phyloP scores from a whole-genome alignment of 1,284 basidiomycete genomes.

The Phellopilus nigrolimitatus region DNA sequence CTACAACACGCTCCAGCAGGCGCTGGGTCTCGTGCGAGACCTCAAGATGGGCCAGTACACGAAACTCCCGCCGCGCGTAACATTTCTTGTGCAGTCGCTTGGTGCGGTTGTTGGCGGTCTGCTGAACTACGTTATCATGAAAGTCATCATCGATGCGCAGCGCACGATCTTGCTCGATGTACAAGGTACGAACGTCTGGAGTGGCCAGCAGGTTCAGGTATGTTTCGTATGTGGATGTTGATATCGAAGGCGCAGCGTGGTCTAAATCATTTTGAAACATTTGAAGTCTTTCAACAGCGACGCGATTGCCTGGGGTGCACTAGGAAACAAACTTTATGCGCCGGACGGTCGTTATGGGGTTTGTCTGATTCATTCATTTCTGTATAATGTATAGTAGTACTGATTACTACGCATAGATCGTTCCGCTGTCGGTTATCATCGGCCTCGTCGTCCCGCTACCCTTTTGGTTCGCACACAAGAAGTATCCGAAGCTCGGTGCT shows the following conservation, averaged over 20 bases:
- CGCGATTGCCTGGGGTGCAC: slow-evolving; percentile 45
- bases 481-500: slow-evolving; percentile 34
- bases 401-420: slow-evolving; percentile 24
- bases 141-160: slow-evolving; percentile 28
- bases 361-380: slow-evolving; percentile 18
- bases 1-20: slow-evolving; percentile 24
- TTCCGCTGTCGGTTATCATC: slow-evolving; percentile 33
- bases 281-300: slow-evolving; percentile 35
- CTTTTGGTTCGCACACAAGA: slow-evolving; percentile 35
- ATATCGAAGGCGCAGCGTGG: neutral
- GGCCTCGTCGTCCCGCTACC: slow-evolving; percentile 38
- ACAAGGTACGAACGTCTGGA: slow-evolving; percentile 41
- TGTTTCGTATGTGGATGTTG: neutral
- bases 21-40: slow-evolving; percentile 32
- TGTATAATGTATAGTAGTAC: neutral
- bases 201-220: slow-evolving; percentile 28
- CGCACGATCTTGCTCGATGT: slow-evolving; percentile 34
- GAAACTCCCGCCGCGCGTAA: slow-evolving; percentile 45
- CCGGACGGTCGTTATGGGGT: slow-evolving; percentile 33
- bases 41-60: slow-evolving; percentile 49
- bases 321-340: slow-evolving; percentile 39
- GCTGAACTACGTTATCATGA: slow-evolving; percentile 27
- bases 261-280: slow-evolving; percentile 13
- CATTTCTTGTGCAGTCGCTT: slow-evolving; percentile 39
- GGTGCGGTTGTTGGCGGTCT: slow-evolving; percentile 33